Evolutionary conservation across 352 stramenopile species (phyloP), one percentile per base, ranked within the genome.

Genomic region (Phytopythium mirpurense): DNA sequence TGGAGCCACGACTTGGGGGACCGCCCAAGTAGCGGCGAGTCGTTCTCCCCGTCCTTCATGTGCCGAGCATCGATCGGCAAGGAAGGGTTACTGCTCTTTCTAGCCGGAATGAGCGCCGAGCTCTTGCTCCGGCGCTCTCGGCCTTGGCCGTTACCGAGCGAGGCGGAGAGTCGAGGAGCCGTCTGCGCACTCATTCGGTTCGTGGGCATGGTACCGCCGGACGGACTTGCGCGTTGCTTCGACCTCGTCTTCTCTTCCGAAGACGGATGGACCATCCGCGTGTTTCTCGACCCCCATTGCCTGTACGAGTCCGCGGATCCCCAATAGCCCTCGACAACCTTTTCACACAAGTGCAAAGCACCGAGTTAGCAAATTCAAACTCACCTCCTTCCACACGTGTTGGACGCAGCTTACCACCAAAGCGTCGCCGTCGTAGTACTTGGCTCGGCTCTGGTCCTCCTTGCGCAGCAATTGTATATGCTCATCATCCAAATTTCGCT

Each of bases 1-100:
- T 93, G 79, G 49, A 93, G 78, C 79, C 79, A 93, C 10, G 72
- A 75, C 44, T 82, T 75, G 1, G 82, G 79, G 3, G 82, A 88
- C 0, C 70, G 70, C 24, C 73, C 78, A 46, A 68, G 65, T n/a
- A 68, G 27, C 18, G 75, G 66, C 35, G 38, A 48, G 34, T 83
- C 73, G 7, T 78, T 73, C 18, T 85, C 68, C 27, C 36, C 68
- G 41, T 43, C 50, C 23, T 31, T 54, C 12, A 7, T 56, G 32
- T 3, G 32, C 32, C 32, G 32, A 32, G 19, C 37, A 54, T 41
- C 59, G 51, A 31, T 38, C 34, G 34, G 34, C 12, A 50, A 7
- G 18, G 41, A 50, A 5, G 51, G 51, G 26, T 51, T 53, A 26
- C 41, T 59, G 19, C 43, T 51, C 29, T 77, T 83, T 36, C 54